Evolutionary conservation across 1,284 basidiomycete species (phyloP).

Genomic region (Pholiota adiposa): DNA sequence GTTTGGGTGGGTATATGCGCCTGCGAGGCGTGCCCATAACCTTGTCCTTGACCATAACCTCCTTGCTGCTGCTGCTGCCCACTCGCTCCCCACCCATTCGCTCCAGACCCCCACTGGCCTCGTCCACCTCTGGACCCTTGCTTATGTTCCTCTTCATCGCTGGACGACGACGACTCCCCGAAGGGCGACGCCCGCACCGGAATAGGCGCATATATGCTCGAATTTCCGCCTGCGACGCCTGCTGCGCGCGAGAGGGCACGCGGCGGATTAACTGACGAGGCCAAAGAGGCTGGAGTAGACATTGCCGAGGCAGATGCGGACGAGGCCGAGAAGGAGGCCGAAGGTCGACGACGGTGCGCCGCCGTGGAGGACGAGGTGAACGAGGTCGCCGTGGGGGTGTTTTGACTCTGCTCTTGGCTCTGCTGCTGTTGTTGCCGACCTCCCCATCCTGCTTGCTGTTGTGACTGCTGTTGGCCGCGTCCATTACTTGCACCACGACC

Average conservation of each 20-base stretch:
- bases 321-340: too few species aligned
- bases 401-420: background rate
- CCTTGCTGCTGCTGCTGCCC: background rate
- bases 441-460: too few species aligned
- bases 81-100: background rate
- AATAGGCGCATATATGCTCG: background rate
- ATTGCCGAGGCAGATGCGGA: background rate
- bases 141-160: slow-evolving; percentile 1
- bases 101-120: background rate
- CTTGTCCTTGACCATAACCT: background rate
- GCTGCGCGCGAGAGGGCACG: background rate
- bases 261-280: background rate
- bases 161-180: slow-evolving; percentile 2
- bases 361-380: too few species aligned
- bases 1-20: background rate
- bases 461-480: background rate
- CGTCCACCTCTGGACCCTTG: too few species aligned
- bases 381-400: slow-evolving; percentile 1
- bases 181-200: slow-evolving; percentile 6
- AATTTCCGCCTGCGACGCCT: background rate
- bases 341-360: too few species aligned
- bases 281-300: slow-evolving; percentile 3
- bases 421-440: background rate
- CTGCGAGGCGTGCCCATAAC: background rate
- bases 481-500: too few species aligned